Evolutionary conservation across 805 yeast species (phyloP), one percentile per base, ranked within the genome.

Genomic region (Yarrowia keelungensis): DNA sequence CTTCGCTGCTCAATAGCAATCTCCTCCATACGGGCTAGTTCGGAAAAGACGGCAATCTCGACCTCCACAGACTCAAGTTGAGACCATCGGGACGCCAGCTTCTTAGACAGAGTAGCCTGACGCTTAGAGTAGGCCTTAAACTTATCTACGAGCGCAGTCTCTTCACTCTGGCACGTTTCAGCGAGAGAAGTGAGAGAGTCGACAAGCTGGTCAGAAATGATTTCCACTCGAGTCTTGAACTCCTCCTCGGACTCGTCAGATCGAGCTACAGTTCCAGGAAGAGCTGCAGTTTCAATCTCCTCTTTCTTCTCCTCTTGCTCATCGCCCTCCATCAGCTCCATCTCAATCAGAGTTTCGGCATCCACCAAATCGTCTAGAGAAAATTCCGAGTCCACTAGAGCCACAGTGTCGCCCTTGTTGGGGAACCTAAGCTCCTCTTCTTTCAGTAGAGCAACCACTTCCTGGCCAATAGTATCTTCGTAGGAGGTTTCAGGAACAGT

Each of bases 111-210:
- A 10, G 69, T 51, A 4, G 69, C 69, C 11, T 73, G 76, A 26
- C 80, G 76, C 59, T 77, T 77, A 26, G 72, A 41, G 69, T 79
- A 80, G 0, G 81, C 82, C n/a, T 75, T 79, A 14, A 78, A 73
- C 49, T 75, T 67, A 5, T 74, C 38, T 3, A 67, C 58, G 41
- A 79, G 71, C 50, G 76, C 77, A 54, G 75, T 73, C 65, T 80
- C 82, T 26, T 75, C 72, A 46, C 72, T 74, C 49, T 75, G 73
- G 7, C 80, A 74, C 9, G 71, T 71, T 46, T 71, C 71, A 1
- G 77, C 75, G 1, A 70, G 35, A 14, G 51, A 22, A 15, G 41
- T 51, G 2, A 65, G 51, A 10, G 35, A 47, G 11, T 58, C 70
- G 8, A 69, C 67, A 5, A 72, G 64, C 12, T 69, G 69, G n/a